Evolutionary conservation across 1,284 basidiomycete species (phyloP).

Genomic region (Trichosporon sp.): DNA sequence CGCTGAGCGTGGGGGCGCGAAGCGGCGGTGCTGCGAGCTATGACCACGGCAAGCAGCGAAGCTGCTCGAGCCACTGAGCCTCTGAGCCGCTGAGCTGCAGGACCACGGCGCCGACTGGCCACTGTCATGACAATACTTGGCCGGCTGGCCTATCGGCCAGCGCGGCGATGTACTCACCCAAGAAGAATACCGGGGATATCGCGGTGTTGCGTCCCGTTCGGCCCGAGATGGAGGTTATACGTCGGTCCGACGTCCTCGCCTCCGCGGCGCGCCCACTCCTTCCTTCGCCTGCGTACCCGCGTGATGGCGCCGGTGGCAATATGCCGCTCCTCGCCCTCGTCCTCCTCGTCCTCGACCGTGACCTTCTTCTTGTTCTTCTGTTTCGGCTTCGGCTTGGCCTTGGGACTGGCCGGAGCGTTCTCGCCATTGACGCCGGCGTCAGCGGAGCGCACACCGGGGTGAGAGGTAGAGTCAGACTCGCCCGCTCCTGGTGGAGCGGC

Average conservation of each 20-base stretch:
- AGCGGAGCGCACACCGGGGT: not conserved
- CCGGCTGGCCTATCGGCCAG: too few species aligned
- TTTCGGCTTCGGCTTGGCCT: slow-evolving; percentile 18
- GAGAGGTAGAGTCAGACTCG: too few species aligned
- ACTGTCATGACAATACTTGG: too few species aligned
- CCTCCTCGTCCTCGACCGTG: slow-evolving; percentile 28
- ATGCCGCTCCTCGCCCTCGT: slow-evolving; percentile 30
- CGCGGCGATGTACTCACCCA: slow-evolving; percentile 62
- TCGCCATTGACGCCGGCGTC: too few species aligned
- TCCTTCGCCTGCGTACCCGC: slow-evolving; percentile 68
- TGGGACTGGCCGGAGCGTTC: slow-evolving; percentile 6
- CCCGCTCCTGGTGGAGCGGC: not conserved
- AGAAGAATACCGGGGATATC: slow-evolving; percentile 65
- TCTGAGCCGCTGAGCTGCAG: too few species aligned
- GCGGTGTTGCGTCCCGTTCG: slow-evolving; percentile 48
- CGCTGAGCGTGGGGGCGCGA: not conserved
- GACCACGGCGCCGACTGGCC: too few species aligned
- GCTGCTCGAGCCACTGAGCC: too few species aligned
- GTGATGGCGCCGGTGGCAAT: slow-evolving; percentile 68
- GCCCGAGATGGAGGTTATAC: slow-evolving; percentile 50
- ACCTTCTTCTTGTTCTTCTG: slow-evolving; percentile 9
- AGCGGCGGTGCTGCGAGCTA: too few species aligned
- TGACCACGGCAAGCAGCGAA: too few species aligned
- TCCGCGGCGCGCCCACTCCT: slow-evolving; percentile 56
- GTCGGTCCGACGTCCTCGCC: slow-evolving; percentile 48